Conservation (phyloP, 768 basidiomycete genomes). For the Boletus fagicola region DNA sequence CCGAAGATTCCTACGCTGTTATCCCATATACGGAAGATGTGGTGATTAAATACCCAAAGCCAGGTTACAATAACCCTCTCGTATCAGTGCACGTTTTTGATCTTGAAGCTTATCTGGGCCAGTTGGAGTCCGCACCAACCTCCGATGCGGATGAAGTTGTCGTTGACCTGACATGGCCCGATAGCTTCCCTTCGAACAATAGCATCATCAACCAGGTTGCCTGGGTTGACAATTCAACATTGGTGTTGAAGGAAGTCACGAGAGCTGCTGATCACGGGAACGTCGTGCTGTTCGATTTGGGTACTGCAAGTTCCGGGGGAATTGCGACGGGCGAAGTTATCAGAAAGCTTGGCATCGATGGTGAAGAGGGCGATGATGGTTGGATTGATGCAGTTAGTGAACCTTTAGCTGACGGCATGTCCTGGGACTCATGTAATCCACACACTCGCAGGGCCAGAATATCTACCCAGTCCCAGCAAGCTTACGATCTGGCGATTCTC, state of each 20-base stretch:
- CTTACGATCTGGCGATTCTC: conserved; percentile 41
- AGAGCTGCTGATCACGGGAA: conserved; percentile 78
- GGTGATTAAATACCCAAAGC: conserved; percentile 83
- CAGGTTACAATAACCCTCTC: conserved; percentile 85
- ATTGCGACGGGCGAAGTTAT: conserved; percentile 55
- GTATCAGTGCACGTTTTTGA: conserved; percentile 85
- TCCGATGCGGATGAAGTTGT: conserved; percentile 43
- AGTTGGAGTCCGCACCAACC: conserved; percentile 26
- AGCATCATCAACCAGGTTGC: conserved; percentile 79
- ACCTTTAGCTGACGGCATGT: conserved; percentile 2
- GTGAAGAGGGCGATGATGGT: conserved; percentile 87
- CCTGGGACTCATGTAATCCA: conserved; percentile 13
- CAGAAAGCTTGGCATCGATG: conserved; percentile 73
- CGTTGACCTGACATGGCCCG: conserved; percentile 65
- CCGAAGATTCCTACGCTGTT: conserved; percentile 62
- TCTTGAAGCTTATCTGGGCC: conserved; percentile 50
- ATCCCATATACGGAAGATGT: conserved; percentile 70
- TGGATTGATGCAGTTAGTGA: conserved; percentile 86
- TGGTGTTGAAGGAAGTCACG: conserved; percentile 86
- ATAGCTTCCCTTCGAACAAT: conserved; percentile 52
- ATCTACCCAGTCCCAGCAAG: conserved; percentile 55
- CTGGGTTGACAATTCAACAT: conserved; percentile 76
- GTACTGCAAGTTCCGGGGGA: conserved; percentile 22
- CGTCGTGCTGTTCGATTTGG: conserved; percentile 72
- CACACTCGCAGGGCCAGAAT: conserved; percentile 50